These are phyloP conservation scores for Scedosporium apiospermum DNA, from an alignment of 2,329 filamentous ascomycete species.

Conservation along the genomic window DNA sequence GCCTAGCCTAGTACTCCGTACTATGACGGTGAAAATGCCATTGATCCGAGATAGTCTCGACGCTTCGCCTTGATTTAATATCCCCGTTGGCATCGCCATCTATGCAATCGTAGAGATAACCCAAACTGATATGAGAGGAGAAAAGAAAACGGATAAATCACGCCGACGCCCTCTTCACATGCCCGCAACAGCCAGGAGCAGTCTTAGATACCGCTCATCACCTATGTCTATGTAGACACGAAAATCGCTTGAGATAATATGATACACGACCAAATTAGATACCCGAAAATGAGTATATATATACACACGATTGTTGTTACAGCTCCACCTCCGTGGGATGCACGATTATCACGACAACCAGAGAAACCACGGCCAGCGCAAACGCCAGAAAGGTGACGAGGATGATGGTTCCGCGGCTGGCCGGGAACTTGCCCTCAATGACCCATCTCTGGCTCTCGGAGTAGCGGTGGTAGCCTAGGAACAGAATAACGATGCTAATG, in stretches of 20 bases:
- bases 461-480: conserved; percentile 71
- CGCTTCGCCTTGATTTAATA: no score
- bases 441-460: conserved; percentile 73
- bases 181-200: neutral
- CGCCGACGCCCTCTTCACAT: neutral
- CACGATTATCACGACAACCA: conserved; percentile 51
- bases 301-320: neutral
- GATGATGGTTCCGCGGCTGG: conserved; percentile 65
- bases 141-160: neutral
- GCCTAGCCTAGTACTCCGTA: neutral
- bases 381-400: conserved; percentile 58
- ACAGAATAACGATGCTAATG: conserved; percentile 64
- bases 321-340: conserved; percentile 22
- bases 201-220: neutral
- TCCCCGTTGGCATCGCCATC: no score
- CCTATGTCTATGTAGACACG: neutral
- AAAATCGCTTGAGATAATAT: neutral
- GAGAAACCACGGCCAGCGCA: conserved; percentile 49
- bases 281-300: neutral
- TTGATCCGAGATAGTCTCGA: neutral
- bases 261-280: neutral
- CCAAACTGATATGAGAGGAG: neutral
- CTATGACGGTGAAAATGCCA: neutral
- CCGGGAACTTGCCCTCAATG: conserved; percentile 69
- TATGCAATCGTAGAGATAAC: no score